Base-by-base conservation (phyloP, 805 yeast genomes). In the Saccharomycopsis sp. region DNA sequence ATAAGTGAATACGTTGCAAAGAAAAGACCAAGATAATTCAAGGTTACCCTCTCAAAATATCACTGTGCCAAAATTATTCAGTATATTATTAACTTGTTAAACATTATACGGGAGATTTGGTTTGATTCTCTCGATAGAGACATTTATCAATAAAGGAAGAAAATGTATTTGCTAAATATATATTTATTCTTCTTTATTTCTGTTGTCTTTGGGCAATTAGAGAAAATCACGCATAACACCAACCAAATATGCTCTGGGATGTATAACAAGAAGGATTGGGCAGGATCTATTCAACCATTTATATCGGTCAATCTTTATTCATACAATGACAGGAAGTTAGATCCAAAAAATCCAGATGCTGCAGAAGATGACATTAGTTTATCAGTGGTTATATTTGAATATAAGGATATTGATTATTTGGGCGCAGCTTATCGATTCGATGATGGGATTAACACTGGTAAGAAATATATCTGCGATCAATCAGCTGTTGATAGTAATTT, bases 221-320 rank as follows among this genome's bases (percentile, higher is more conserved):
- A 72, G 24, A 57, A 58, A 21, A 68, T 86, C 51, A 71, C 73
- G 38, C 60, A 72, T 13, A 62, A 56, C 8, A 64, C 74, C 40
- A 68, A 80, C 14, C 93, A 85, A 56, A 76, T 77, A 21, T 90
- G 98, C 61, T 72, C 88, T 3, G 98, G 98, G 28, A 82, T 90
- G 79, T 90, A 90, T 64, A 75, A 89, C 45, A 80, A 79, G 54
- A 69, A 76, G 38, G 95, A 89, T 57, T 85, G 95, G 89, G 83
- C 87, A 40, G 98, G 98, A 28, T 69, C 72, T 21, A 63, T 67
- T 7, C 80, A 77, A 48, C 88, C 94, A 4, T 72, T 62, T 60
- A 77, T 75, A 52, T 72, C 70, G 38, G 73, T 72, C 38, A 71
- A 74, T 43, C 52, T 78, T 44, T 54, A 60, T 44, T 51, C 58